A percentile compares a stretch with the other conserved stretches of the same genome.
These are phyloP conservation scores for Rostrohypoxylon terebratum DNA, from an alignment of 495 filamentous ascomycete genomes.

Conservation along the genomic window DNA sequence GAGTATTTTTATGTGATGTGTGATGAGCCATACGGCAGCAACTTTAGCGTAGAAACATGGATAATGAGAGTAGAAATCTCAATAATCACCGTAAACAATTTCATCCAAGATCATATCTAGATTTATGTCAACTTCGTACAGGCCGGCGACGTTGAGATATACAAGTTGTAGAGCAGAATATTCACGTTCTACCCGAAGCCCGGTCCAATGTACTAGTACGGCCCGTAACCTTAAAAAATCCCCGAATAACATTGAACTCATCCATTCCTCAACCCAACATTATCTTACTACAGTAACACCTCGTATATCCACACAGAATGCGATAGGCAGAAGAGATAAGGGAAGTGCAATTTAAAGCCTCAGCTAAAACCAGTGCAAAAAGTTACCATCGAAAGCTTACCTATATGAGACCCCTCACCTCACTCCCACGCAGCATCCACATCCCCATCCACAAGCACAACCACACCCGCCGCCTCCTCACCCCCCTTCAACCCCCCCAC, in stretches of 20 bases:
- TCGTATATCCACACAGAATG: no score
- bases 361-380: no score
- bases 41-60: neutral
- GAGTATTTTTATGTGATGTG: neutral
- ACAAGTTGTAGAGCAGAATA: neutral
- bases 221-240: conserved; percentile 7
- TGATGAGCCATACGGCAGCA: neutral
- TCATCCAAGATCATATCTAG: no score
- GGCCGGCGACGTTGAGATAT: no score
- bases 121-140: no score
- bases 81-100: neutral
- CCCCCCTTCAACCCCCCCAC: no score
- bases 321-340: no score
- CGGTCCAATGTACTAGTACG: conserved; percentile 10
- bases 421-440: neutral
- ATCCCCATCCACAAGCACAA: neutral
- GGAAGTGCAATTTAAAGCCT: no score
- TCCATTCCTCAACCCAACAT: neutral
- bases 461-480: neutral
- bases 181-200: neutral
- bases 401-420: neutral
- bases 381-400: no score
- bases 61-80: neutral
- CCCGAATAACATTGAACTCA: neutral
- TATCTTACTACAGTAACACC: no score